phyloP scores from a whole-genome alignment of 1,284 basidiomycete genomes.

The Macrocystidia cucumis region DNA sequence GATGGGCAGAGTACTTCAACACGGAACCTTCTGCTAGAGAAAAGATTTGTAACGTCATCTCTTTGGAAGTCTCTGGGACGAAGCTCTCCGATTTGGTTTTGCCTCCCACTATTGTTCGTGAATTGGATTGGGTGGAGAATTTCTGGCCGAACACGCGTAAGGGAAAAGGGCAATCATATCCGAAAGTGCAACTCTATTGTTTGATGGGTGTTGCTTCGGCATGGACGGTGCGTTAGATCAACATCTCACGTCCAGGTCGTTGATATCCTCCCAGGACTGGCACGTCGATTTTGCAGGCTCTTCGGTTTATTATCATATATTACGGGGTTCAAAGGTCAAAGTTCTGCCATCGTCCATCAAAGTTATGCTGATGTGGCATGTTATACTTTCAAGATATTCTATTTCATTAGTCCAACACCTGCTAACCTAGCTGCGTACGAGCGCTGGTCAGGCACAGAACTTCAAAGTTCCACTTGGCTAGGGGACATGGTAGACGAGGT shows the following conservation, averaged over 20 bases:
- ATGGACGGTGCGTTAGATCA: slow-evolving; percentile 69
- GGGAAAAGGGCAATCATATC: slow-evolving; percentile 72
- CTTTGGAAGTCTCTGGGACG: slow-evolving; percentile 79
- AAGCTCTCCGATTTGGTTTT: slow-evolving; percentile 68
- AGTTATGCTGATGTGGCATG: slow-evolving; percentile 5
- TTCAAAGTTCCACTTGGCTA: slow-evolving; percentile 85
- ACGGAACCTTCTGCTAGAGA: slow-evolving; percentile 58
- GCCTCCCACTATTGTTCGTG: slow-evolving; percentile 80
- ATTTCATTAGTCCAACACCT: slow-evolving; percentile 88
- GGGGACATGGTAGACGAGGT: slow-evolving; percentile 89
- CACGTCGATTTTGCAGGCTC: slow-evolving; percentile 95
- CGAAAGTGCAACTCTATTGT: slow-evolving; percentile 95
- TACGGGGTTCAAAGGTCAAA: slow-evolving; percentile 70
- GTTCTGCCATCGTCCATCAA: slow-evolving; percentile 6
- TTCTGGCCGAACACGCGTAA: slow-evolving; percentile 81
- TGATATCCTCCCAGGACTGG: slow-evolving; percentile 69
- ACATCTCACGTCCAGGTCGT: neutral
- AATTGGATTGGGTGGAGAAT: slow-evolving; percentile 95
- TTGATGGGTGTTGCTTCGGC: slow-evolving; percentile 80
- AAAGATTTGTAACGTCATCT: slow-evolving; percentile 89
- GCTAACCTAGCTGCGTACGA: slow-evolving; percentile 87
- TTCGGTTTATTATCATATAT: slow-evolving; percentile 90
- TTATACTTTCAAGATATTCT: slow-evolving; percentile 64
- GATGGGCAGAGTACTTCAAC: slow-evolving; percentile 87
- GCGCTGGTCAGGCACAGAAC: slow-evolving; percentile 83